A percentile compares a stretch with the other conserved stretches of the same genome.
Conservation (phyloP, 495 filamentous ascomycete species). For the Sabuloglossum arenarium region DNA sequence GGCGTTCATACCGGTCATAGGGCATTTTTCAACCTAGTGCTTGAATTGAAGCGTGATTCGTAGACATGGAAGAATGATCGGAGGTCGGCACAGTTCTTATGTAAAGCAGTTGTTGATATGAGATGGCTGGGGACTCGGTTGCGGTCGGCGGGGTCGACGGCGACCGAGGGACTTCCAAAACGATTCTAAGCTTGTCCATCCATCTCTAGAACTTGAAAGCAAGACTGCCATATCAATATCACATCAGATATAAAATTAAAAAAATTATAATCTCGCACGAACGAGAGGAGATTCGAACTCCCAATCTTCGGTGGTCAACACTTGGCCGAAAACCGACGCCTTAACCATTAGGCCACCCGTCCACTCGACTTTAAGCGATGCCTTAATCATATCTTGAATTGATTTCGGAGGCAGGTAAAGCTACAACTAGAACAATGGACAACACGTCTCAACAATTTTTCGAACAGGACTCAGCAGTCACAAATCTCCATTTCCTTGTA, state of each 20-base stretch:
- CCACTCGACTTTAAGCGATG: not conserved
- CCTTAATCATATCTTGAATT: not conserved
- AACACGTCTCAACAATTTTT: too few species aligned
- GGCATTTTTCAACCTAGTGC: constrained; percentile 18
- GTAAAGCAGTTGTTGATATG: not conserved
- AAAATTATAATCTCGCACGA: not conserved
- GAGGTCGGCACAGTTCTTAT: not conserved
- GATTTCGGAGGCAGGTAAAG: too few species aligned
- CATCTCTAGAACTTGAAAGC: too few species aligned
- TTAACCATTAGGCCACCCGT: constrained; percentile 3
- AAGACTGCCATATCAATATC: too few species aligned
- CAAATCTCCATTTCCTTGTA: too few species aligned
- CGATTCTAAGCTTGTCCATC: too few species aligned
- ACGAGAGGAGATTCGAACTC: constrained; percentile 3
- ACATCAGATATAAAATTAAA: too few species aligned
- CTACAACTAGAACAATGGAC: too few species aligned
- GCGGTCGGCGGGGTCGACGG: not conserved
- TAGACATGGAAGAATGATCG: not conserved
- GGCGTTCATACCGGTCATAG: constrained; percentile 43
- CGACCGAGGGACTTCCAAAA: not conserved
- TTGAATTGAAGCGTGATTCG: not conserved
- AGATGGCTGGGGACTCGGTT: not conserved
- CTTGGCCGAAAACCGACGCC: constrained; percentile 1
- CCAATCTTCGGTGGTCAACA: constrained; percentile 2
- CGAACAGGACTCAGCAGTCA: too few species aligned